A percentile compares a stretch with the other conserved stretches of the same genome.
Evolutionary conservation across 2,329 filamentous ascomycete genomes (phyloP).

Genomic region (Colletotrichum tanaceti): DNA sequence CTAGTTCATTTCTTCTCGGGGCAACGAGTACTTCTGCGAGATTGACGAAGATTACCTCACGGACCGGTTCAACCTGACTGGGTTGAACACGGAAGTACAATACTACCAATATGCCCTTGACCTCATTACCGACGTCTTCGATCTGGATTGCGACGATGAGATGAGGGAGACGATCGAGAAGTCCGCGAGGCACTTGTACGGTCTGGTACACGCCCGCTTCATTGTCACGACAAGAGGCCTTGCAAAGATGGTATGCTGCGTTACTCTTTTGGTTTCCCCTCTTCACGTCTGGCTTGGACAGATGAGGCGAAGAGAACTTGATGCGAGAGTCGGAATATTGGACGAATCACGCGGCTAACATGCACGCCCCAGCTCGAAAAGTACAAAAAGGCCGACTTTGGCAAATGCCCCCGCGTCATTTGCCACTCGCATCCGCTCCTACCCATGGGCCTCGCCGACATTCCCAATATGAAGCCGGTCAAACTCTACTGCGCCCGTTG

Average conservation of each 20-base stretch:
- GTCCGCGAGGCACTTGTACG: slow-evolving; percentile 93
- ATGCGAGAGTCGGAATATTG: not conserved
- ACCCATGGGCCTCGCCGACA: slow-evolving; percentile 93
- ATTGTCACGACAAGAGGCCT: slow-evolving; percentile 95
- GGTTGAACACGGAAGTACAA: slow-evolving; percentile 95
- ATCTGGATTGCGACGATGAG: slow-evolving; percentile 98
- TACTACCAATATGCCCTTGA: slow-evolving; percentile 99
- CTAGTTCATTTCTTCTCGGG: slow-evolving; percentile 96
- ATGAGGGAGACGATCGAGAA: slow-evolving; percentile 99
- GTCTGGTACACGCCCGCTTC: slow-evolving; percentile 94
- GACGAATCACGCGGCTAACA: not conserved
- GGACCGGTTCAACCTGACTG: slow-evolving; percentile 97
- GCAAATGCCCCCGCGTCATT: slow-evolving; percentile 96
- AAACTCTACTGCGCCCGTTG: slow-evolving; percentile 98
- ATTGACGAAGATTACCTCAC: slow-evolving; percentile 99
- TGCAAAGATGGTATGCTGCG: slow-evolving; percentile 85
- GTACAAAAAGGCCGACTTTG: slow-evolving; percentile 98
- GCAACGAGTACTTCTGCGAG: slow-evolving; percentile 99
- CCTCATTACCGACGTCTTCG: slow-evolving; percentile 97
- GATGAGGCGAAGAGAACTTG: not conserved
- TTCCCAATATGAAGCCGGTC: slow-evolving; percentile 87
- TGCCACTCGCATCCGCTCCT: slow-evolving; percentile 93
- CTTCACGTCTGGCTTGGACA: slow-evolving; percentile 1
- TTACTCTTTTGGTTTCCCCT: slow-evolving; percentile 14
- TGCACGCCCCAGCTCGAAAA: slow-evolving; percentile 81